Evolutionary conservation across 371 early-diverging fungal genomes (phyloP), one percentile per base, ranked within the genome.

Genomic region (Mortierella sp.): DNA sequence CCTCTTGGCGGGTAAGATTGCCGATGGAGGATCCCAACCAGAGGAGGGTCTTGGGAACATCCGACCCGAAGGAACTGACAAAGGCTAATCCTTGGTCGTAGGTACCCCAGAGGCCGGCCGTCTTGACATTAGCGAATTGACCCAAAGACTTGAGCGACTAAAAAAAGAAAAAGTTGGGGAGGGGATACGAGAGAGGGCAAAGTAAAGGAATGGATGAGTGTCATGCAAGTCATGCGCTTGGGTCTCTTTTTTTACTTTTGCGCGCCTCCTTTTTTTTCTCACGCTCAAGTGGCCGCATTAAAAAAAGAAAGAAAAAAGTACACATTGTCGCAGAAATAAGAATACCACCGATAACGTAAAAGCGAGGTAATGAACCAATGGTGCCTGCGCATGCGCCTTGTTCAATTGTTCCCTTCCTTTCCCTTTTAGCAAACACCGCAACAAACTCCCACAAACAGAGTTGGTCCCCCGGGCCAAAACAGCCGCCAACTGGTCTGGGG

Each of bases 1-100:
- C 95, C 10, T 93, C 93, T 5, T 88, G 75, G 9, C 95, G 90
- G 28, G 83, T 90, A 69, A 91, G 86, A 83, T 97, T 97, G 19
- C 98, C 97, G 67, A 98, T 94, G 0, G 96, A 96, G 19, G 96
- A 95, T 0, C 98, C 98, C 51, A 98, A 90, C 97, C 97, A 98
- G 48, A 97, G 87, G 21, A 96, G 88, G 8, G 92, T 89, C 86
- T 95, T 96, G 55, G 90, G 93, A 9, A 88, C 91, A 0, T 85
- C 79, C 1, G 77, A 74, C 14, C 85, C 90, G 77, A 89, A 92
- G 48, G 91, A 91, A 55, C 89, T 89, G 26, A 90, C 78, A 89
- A 90, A 91, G 71, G 91, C 90, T 80, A 97, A 85, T 10, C 93
- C 93, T 87, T 97, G 95, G 69, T 97, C 96, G 83, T 97, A 98